A percentile compares a stretch with the other conserved stretches of the same genome.
Conservation (phyloP, 1,139 yeast genomes). For the Taphrina communis region DNA sequence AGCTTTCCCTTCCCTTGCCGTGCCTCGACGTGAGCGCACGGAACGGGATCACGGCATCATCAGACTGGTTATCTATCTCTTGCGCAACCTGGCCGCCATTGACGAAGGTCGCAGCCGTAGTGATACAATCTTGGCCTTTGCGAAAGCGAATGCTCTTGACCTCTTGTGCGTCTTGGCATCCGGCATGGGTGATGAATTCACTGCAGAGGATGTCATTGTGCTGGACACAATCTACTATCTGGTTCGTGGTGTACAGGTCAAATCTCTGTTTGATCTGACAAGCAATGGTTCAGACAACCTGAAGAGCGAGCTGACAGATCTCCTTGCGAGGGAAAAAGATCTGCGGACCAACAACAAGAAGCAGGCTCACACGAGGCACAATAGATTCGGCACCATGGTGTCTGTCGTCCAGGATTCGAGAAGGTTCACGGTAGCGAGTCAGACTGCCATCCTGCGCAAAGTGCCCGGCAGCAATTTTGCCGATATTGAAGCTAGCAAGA, state of each 20-base stretch:
- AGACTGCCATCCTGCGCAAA: constrained; percentile 48
- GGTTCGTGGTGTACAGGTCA: constrained; percentile 62
- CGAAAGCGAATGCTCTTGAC: constrained; percentile 71
- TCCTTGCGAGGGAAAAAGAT: constrained; percentile 65
- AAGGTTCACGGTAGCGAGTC: constrained; percentile 76
- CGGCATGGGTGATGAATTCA: constrained; percentile 68
- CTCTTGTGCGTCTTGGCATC: constrained; percentile 72
- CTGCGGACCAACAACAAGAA: constrained; percentile 53
- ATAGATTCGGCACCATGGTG: constrained; percentile 85
- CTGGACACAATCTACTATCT: constrained; percentile 74
- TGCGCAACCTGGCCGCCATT: constrained; percentile 76
- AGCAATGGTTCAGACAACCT: constrained; percentile 20
- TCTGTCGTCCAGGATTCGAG: constrained; percentile 68
- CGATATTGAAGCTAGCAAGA: constrained; percentile 66
- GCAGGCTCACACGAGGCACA: constrained; percentile 66
- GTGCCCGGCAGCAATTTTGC: constrained; percentile 25
- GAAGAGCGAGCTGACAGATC: constrained; percentile 55
- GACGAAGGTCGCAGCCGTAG: constrained; percentile 78
- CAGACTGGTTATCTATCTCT: constrained; percentile 71
- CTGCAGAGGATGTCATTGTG: constrained; percentile 66
- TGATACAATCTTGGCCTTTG: constrained; percentile 63
- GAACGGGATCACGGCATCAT: constrained; percentile 75
- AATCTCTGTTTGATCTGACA: constrained; percentile 47
- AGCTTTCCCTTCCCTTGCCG: constrained; percentile 66
- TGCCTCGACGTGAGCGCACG: constrained; percentile 63